Evolutionary conservation across 495 filamentous ascomycete species (phyloP), one percentile per base, ranked within the genome.

Genomic region (Pseudevernia furfuracea): DNA sequence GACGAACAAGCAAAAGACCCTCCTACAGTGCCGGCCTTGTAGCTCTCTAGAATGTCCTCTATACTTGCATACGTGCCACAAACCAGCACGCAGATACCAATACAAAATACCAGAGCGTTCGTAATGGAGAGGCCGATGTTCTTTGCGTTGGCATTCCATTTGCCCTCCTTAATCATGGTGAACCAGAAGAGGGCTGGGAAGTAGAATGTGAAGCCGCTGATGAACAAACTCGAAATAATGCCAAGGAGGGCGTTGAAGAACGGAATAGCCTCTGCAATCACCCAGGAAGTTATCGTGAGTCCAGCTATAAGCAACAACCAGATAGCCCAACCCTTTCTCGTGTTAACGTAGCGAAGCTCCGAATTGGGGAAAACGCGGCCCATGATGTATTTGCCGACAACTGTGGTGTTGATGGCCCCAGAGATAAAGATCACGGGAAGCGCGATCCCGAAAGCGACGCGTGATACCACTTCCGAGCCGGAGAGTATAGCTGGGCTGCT

Each of bases 391-490:
- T 87, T 75, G 58, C 66, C 64, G 64, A 81, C 67, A 34, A 85
- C 82, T 2, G 79, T 80, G 38, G 80, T 81, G 76, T 85, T 85
- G 76, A 86, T 86, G 60, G 79, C 82, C 17, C 84, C 84, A 32
- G 81, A 83, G 74, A 79, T 87, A 76, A 87, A 86, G 71, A 89
- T 85, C 66, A 90, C 86, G 14, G 90, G 90, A 12, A 89, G 69
- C 14, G 88, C 89, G 66, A 92, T 74, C 8, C 89, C 89, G 67
- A 88, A 94, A 14, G 85, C 83, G 44, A 92, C 71, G 70, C 89
- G 90, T 67, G 86, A 83, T 11, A 94, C 70, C 0, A 79, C 58
- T 1, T 71, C 68, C 12, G 83, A 80, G n/a, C 85, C 85, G 0
- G 87, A 87, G 9, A 87, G 81, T 3, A 92, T 81, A 9, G 88